Percentiles rank a stretch among this genome's conserved stretches.
Evolutionary conservation across 2,329 filamentous ascomycete species (phyloP).

Genomic region (Pyrenochaeta sp.): DNA sequence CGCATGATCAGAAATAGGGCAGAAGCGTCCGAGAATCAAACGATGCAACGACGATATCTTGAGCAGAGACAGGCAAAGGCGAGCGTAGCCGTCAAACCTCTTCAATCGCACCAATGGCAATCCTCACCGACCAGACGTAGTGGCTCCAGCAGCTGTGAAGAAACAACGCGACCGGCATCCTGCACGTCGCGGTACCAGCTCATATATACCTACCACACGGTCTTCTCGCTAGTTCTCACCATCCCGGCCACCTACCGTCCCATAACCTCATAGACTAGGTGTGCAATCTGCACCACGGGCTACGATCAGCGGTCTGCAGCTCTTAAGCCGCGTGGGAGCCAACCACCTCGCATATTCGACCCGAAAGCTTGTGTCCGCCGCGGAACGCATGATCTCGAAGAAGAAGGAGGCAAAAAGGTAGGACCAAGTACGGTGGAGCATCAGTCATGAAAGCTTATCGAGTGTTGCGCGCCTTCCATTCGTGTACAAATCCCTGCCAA

Average conservation of each 20-base stretch:
- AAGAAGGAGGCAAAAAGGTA: neutral
- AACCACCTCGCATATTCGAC: neutral
- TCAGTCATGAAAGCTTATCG: constrained; percentile 1
- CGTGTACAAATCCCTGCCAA: constrained; percentile 1
- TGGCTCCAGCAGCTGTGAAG: neutral
- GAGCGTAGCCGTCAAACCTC: neutral
- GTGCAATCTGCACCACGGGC: neutral
- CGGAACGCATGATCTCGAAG: neutral
- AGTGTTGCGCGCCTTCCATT: constrained; percentile 2
- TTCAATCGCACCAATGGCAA: neutral
- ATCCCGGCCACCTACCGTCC: neutral
- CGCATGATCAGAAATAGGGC: constrained; percentile 30
- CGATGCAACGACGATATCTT: neutral
- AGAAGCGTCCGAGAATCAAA: neutral
- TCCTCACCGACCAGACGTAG: neutral
- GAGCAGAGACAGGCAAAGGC: neutral
- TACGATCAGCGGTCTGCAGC: neutral
- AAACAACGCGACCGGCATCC: neutral
- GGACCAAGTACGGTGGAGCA: neutral
- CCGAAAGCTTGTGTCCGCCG: neutral
- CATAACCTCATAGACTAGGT: neutral
- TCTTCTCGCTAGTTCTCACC: neutral
- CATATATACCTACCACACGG: neutral
- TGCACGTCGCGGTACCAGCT: neutral
- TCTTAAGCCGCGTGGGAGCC: neutral